These are phyloP conservation scores for Neocucurbitaria cava DNA, from an alignment of 2,329 filamentous ascomycete species.

Conservation along the genomic window DNA sequence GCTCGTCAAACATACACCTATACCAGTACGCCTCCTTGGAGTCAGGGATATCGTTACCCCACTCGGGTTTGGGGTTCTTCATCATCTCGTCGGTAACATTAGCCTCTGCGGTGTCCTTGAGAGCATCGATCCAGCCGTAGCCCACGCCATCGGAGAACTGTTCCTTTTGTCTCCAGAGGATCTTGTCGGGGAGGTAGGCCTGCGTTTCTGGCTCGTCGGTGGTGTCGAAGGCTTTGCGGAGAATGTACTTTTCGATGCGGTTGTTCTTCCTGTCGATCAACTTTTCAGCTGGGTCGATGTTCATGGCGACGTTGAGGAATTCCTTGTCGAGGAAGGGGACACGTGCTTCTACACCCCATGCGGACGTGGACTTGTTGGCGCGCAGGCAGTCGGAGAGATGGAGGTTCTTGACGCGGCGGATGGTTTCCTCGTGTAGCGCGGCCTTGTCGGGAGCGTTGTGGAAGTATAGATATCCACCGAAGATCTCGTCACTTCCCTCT, in stretches of 20 bases:
- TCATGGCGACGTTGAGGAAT: conserved; percentile 93
- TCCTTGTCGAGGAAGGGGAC: conserved; percentile 98
- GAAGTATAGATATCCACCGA: conserved; percentile 98
- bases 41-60: conserved; percentile 91
- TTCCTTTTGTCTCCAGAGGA: conserved; percentile 98
- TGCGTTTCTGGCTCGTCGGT: conserved; percentile 79
- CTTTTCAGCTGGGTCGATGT: conserved; percentile 92
- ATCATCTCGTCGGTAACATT: conserved; percentile 97
- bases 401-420: conserved; percentile 93
- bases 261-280: conserved; percentile 79
- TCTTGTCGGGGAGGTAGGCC: conserved; percentile 93
- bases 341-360: conserved; percentile 96
- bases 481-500: conserved; percentile 97
- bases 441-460: conserved; percentile 89
- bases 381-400: conserved; percentile 95
- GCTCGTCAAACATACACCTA: conserved; percentile 97
- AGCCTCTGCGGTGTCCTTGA: conserved; percentile 92
- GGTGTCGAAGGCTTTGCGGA: conserved; percentile 97
- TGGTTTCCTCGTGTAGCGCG: conserved; percentile 94
- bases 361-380: conserved; percentile 98
- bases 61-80: conserved; percentile 97
- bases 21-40: conserved; percentile 99
- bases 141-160: conserved; percentile 99
- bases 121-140: conserved; percentile 97
- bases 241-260: conserved; percentile 94